Evolutionary conservation across 192 early-diverging fungal species (phyloP).

Genomic region (Linnemannia elongata): DNA sequence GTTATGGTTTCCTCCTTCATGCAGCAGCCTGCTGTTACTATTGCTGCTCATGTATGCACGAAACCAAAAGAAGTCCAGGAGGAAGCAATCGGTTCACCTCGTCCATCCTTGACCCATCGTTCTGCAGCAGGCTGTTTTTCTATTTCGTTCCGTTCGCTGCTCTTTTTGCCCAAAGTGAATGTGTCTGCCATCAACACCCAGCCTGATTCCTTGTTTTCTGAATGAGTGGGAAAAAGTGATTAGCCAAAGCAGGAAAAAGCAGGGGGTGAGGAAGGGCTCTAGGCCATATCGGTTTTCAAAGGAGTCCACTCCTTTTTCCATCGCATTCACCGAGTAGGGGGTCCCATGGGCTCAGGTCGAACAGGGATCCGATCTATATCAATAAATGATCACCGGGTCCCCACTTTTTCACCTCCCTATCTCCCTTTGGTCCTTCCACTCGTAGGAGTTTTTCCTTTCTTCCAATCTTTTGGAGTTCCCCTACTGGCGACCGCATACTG

Average conservation of each 20-base stretch:
- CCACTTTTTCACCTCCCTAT: not conserved
- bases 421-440: not conserved
- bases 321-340: not conserved
- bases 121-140: not conserved
- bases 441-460: not conserved
- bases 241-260: not conserved
- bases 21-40: not conserved
- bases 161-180: not conserved
- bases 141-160: not conserved
- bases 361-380: not conserved
- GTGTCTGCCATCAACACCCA: not conserved
- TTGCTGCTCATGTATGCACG: not conserved
- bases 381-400: not conserved
- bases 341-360: not conserved
- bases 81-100: not conserved
- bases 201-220: no score
- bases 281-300: not conserved
- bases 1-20: not conserved
- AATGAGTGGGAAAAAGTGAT: not conserved
- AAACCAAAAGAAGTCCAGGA: not conserved
- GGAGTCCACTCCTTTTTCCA: no score
- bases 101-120: not conserved
- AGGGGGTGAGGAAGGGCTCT: not conserved
- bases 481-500: not conserved
- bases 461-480: not conserved